Conservation (phyloP, 2,329 filamentous ascomycete genomes). For the Trichophyton schoenleinii region DNA sequence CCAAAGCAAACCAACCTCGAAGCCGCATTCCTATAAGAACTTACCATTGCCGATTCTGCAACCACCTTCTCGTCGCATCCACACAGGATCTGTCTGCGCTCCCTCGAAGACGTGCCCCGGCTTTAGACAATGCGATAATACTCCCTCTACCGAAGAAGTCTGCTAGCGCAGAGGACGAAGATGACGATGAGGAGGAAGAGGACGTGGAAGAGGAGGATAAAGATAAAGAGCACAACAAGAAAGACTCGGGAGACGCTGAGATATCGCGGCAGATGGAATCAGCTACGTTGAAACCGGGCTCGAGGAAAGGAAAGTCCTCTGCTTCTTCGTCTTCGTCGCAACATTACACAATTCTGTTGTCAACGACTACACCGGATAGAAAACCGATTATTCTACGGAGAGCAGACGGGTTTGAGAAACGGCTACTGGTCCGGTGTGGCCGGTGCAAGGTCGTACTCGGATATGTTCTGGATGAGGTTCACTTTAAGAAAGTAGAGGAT, state of each 20-base stretch:
- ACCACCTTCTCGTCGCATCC: conserved; percentile 49
- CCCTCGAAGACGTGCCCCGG: conserved; percentile 39
- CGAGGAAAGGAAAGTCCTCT: conserved; percentile 11
- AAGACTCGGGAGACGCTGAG: not conserved
- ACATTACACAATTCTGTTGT: conserved; percentile 40
- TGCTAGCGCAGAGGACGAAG: conserved; percentile 11
- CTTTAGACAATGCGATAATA: conserved; percentile 45
- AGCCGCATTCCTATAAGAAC: conserved; percentile 32
- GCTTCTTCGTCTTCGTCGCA: conserved; percentile 6
- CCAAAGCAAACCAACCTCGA: not conserved
- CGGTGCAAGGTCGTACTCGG: conserved; percentile 50
- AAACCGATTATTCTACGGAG: conserved; percentile 42
- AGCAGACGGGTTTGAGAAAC: conserved; percentile 56
- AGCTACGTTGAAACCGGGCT: conserved; percentile 13
- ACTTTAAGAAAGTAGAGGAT: conserved; percentile 26
- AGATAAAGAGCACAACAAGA: conserved; percentile 4
- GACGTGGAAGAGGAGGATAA: conserved; percentile 14
- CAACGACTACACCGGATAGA: conserved; percentile 37
- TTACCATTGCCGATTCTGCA: conserved; percentile 53
- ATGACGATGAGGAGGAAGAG: conserved; percentile 12
- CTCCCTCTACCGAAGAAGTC: conserved; percentile 36
- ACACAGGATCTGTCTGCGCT: conserved; percentile 41
- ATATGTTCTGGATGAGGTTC: conserved; percentile 47
- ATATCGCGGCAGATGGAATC: not conserved
- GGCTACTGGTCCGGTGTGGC: conserved; percentile 46